A percentile compares a stretch with the other conserved stretches of the same genome.
These are phyloP conservation scores for Neonectria ditissima DNA, from an alignment of 2,329 filamentous ascomycete species.

Conservation along the genomic window DNA sequence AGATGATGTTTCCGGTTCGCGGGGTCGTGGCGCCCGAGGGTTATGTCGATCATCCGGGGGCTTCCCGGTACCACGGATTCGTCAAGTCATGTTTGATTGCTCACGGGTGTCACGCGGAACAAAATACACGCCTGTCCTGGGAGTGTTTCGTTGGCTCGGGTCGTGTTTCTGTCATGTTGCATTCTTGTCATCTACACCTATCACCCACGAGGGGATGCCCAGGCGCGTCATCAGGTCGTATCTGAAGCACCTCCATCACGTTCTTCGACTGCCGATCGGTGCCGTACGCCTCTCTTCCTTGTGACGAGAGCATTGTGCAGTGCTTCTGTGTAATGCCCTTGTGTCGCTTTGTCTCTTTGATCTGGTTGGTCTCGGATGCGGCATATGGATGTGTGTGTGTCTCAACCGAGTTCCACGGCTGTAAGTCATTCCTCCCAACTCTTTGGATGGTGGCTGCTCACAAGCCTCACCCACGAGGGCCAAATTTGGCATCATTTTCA, in stretches of 20 bases:
- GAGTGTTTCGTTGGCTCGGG: background rate
- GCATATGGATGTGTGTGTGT: background rate
- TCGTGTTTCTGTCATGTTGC: conserved; percentile 10
- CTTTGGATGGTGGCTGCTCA: conserved; percentile 29
- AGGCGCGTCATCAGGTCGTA: conserved; percentile 9
- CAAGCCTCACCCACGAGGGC: conserved; percentile 27
- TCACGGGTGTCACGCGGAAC: conserved; percentile 12
- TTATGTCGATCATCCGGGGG: conserved; percentile 12
- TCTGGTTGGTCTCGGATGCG: background rate
- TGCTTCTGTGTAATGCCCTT: background rate
- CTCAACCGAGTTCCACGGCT: conserved; percentile 2
- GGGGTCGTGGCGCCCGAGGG: conserved; percentile 3
- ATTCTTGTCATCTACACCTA: background rate
- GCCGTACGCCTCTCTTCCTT: background rate
- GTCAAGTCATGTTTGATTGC: background rate
- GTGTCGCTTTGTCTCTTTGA: background rate
- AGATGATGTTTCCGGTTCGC: conserved; percentile 8
- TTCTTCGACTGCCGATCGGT: background rate
- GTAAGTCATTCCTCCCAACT: background rate
- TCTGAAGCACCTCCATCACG: conserved; percentile 5
- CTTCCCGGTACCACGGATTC: conserved; percentile 7
- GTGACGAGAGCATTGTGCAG: conserved; percentile 11
- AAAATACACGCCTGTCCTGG: background rate
- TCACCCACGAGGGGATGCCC: conserved; percentile 3
- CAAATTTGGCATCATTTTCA: conserved; percentile 36